A percentile compares a stretch with the other conserved stretches of the same genome.
Evolutionary conservation across 1,284 basidiomycete genomes (phyloP).

Genomic region (Golubevia pallescens): DNA sequence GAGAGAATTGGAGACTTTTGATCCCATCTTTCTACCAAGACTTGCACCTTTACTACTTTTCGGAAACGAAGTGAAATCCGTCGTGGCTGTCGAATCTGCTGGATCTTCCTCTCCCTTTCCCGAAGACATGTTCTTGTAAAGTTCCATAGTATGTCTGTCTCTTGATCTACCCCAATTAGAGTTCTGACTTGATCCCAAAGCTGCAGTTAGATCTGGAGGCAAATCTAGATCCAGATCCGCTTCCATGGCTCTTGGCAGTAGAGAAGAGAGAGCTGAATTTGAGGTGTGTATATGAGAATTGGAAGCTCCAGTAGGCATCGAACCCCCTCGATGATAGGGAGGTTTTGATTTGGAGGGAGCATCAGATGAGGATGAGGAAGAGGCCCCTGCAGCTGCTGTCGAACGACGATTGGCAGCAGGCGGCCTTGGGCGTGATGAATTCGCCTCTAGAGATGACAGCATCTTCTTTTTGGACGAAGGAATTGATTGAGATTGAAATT

Average conservation of each 20-base stretch:
- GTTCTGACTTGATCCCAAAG: neutral
- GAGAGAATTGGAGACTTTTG: neutral
- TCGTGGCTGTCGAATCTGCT: neutral
- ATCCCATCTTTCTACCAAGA: neutral
- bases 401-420: neutral
- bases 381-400: neutral
- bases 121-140: neutral
- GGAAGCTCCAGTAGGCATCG: neutral
- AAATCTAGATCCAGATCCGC: neutral
- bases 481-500: neutral
- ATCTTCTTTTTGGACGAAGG: neutral
- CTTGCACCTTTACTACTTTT: neutral
- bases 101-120: neutral
- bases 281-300: neutral
- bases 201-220: neutral
- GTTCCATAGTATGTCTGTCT: neutral
- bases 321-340: neutral
- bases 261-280: neutral
- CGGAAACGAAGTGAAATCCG: no score
- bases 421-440: neutral
- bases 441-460: neutral
- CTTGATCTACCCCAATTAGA: neutral
- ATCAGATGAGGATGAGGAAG: neutral
- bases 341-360: neutral
- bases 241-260: neutral